Percentiles rank a stretch among this genome's conserved stretches.
Conservation (phyloP, 495 filamentous ascomycete genomes). For the Penicillium canescens region DNA sequence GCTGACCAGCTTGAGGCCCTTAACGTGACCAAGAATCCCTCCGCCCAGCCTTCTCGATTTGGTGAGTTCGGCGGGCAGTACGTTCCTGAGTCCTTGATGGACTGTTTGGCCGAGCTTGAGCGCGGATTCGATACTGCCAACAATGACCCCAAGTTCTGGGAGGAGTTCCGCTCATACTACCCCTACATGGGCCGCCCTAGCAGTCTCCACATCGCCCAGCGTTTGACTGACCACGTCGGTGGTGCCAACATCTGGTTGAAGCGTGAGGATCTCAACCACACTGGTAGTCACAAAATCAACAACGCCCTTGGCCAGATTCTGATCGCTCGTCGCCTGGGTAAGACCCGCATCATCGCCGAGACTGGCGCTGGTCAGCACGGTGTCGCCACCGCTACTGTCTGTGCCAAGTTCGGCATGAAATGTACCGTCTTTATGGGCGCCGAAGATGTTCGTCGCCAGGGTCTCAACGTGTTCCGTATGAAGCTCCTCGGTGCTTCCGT, state of each 20-base stretch:
- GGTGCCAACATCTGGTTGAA: conserved; percentile 97
- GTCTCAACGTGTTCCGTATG: conserved; percentile 94
- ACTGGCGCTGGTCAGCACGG: conserved; percentile 98
- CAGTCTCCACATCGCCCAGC: conserved; percentile 83
- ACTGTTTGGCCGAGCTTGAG: conserved; percentile 89
- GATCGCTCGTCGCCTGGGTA: conserved; percentile 78
- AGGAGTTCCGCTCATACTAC: conserved; percentile 95
- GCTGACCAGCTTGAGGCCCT: conserved; percentile 74
- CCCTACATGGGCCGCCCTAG: conserved; percentile 96
- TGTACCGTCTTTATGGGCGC: conserved; percentile 97
- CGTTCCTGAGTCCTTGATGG: conserved; percentile 96
- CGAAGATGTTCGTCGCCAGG: conserved; percentile 93
- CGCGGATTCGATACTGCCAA: conserved; percentile 83
- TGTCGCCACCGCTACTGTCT: conserved; percentile 93
- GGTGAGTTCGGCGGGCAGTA: conserved; percentile 99
- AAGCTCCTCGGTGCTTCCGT: conserved; percentile 89
- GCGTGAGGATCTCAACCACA: conserved; percentile 91
- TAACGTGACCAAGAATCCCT: conserved; percentile 54
- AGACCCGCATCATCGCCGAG: conserved; percentile 94
- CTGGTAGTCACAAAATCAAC: conserved; percentile 92
- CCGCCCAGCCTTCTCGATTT: conserved; percentile 76
- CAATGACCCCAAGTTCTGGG: conserved; percentile 91
- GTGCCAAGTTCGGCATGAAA: conserved; percentile 93
- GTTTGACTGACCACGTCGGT: conserved; percentile 82
- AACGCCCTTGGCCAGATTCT: conserved; percentile 92